These are phyloP conservation scores for Crotalaria pallida DNA, from an alignment of 306 rosid genomes.

Conservation along the genomic window DNA sequence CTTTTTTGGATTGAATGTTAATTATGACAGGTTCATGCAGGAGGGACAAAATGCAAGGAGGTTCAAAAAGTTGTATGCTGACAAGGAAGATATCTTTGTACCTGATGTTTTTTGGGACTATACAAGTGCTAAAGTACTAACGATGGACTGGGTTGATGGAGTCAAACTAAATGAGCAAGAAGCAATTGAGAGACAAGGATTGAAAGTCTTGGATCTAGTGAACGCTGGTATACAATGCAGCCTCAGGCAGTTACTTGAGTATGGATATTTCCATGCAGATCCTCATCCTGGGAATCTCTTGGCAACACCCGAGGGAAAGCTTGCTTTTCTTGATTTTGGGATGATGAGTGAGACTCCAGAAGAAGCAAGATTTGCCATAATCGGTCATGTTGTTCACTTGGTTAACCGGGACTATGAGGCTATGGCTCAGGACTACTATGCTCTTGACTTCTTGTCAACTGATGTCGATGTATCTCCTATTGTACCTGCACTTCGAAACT, in stretches of 20 bases:
- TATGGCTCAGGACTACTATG: slow-evolving; percentile 94
- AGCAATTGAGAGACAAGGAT: slow-evolving; percentile 86
- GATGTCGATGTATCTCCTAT: slow-evolving; percentile 87
- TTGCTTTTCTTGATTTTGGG: slow-evolving; percentile 95
- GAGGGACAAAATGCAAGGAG: slow-evolving; percentile 92
- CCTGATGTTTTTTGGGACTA: slow-evolving; percentile 94
- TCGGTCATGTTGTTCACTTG: slow-evolving; percentile 97
- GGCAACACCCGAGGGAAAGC: slow-evolving; percentile 94
- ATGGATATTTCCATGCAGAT: slow-evolving; percentile 97
- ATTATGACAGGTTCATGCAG: slow-evolving; percentile 91
- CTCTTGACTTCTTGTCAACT: slow-evolving; percentile 72
- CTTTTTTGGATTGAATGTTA: slow-evolving; percentile 66
- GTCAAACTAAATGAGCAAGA: slow-evolving; percentile 87
- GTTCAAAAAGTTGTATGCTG: slow-evolving; percentile 88
- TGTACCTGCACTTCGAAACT: slow-evolving; percentile 77
- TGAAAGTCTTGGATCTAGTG: slow-evolving; percentile 79
- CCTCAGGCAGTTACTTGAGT: slow-evolving; percentile 88
- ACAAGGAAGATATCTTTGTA: slow-evolving; percentile 77
- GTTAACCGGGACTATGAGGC: slow-evolving; percentile 97
- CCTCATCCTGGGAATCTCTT: slow-evolving; percentile 99
- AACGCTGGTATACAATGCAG: slow-evolving; percentile 90
- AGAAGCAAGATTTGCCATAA: slow-evolving; percentile 80
- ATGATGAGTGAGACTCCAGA: slow-evolving; percentile 99
- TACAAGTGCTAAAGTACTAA: slow-evolving; percentile 79
- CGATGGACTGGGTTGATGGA: slow-evolving; percentile 95